Evolutionary conservation across 441 rosid genomes (phyloP).

Genomic region (Kokia cookei): DNA sequence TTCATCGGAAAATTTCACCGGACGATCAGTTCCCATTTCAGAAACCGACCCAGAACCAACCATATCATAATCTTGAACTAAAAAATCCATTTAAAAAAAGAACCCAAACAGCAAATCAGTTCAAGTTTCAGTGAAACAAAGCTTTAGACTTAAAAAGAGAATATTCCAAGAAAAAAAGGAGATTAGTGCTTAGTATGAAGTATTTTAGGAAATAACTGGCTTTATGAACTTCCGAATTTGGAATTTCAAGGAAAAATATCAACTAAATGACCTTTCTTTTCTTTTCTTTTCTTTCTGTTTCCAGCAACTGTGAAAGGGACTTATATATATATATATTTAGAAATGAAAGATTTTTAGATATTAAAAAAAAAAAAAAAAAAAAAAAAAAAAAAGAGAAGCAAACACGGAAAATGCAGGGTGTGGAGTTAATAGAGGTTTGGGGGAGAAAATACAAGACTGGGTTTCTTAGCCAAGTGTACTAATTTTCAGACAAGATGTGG

Average conservation of each 20-base stretch:
- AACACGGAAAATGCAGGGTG: neutral
- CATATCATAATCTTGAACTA: conserved; percentile 12
- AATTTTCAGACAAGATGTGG: neutral
- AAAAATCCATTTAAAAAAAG: conserved; percentile 12
- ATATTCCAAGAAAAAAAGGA: neutral
- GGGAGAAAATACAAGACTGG: neutral
- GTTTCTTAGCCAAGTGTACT: conserved; percentile 4
- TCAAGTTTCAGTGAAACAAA: neutral
- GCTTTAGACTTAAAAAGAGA: neutral
- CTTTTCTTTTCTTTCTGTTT: too few species aligned
- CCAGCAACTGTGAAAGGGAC: too few species aligned
- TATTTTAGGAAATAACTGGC: neutral
- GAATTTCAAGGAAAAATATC: neutral
- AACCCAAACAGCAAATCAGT: neutral
- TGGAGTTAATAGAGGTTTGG: neutral
- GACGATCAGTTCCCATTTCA: conserved; percentile 7
- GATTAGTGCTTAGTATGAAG: neutral
- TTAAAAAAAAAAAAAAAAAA: neutral
- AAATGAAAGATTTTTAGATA: neutral
- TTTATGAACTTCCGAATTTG: neutral
- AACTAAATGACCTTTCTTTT: neutral
- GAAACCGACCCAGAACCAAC: neutral
- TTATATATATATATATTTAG: neutral
- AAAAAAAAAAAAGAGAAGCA: neutral
- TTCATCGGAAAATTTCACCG: conserved; percentile 31